Percentiles rank a stretch among this genome's conserved stretches.
These are phyloP conservation scores for Remersonia thermophila DNA, from an alignment of 2,329 filamentous ascomycete species.

Conservation along the genomic window DNA sequence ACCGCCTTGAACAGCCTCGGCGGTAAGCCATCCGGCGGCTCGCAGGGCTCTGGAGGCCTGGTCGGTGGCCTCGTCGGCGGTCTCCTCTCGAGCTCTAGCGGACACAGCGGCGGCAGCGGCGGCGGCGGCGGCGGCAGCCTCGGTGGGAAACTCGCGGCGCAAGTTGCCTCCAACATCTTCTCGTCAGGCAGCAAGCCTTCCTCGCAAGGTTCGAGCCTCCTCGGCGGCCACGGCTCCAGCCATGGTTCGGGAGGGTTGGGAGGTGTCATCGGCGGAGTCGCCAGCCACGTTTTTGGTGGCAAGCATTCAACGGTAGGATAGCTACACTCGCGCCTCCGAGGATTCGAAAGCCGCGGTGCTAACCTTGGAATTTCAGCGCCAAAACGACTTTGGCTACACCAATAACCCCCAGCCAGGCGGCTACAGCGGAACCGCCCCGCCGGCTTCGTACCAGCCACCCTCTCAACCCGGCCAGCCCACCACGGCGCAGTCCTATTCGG, in stretches of 20 bases:
- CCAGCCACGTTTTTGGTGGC: constrained; percentile 36
- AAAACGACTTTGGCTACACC: constrained; percentile 25
- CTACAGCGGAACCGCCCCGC: constrained; percentile 49
- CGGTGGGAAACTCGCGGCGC: constrained; percentile 42
- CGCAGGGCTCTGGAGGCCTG: constrained; percentile 31
- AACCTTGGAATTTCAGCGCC: constrained; percentile 21
- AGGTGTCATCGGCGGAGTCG: constrained; percentile 44
- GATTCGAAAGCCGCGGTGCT: no score
- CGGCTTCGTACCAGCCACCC: constrained; percentile 43
- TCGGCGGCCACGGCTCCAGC: constrained; percentile 32
- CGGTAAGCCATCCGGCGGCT: constrained; percentile 17
- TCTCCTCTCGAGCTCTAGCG: background rate
- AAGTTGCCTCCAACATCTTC: constrained; percentile 44
- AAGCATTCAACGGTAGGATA: constrained; percentile 30
- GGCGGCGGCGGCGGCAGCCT: constrained; percentile 19
- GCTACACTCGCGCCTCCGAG: background rate
- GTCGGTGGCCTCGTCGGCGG: constrained; percentile 24
- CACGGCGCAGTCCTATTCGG: constrained; percentile 20
- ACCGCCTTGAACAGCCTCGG: background rate
- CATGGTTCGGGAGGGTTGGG: constrained; percentile 36
- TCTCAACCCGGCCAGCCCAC: constrained; percentile 19
- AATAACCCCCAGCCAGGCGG: constrained; percentile 39
- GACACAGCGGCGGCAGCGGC: constrained; percentile 19
- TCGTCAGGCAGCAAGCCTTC: constrained; percentile 36
- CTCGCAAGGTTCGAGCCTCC: constrained; percentile 32